Percentiles rank a stretch among this genome's conserved stretches.
Evolutionary conservation across 106 monocot species (phyloP).

Genomic region (Phalaenopsis equestris): DNA sequence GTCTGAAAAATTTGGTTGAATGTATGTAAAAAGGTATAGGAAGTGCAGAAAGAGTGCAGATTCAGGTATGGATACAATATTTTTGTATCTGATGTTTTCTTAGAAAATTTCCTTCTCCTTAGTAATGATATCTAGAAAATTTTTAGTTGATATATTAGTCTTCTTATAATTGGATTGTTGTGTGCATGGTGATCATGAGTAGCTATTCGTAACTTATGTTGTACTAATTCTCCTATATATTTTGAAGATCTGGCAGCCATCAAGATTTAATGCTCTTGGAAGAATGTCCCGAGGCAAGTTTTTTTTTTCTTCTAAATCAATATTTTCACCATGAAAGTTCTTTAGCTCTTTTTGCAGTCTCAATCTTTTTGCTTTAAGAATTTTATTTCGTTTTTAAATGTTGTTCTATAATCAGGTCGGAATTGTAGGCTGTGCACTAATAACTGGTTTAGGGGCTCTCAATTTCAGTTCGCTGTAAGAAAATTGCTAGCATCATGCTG

Average conservation of each 20-base stretch:
- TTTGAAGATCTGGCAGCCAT: constrained; percentile 5
- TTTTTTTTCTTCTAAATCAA: neutral
- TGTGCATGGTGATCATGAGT: neutral
- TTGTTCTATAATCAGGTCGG: constrained; percentile 4
- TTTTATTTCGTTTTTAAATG: neutral
- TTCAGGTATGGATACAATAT: too few species aligned
- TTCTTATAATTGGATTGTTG: neutral
- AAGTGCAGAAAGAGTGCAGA: too few species aligned
- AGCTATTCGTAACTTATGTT: neutral
- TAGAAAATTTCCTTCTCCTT: too few species aligned
- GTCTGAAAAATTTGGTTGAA: too few species aligned
- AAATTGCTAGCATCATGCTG: constrained; percentile 19
- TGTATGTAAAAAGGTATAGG: too few species aligned
- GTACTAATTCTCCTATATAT: neutral
- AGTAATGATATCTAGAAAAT: too few species aligned
- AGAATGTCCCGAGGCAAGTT: constrained; percentile 21
- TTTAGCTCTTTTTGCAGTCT: neutral
- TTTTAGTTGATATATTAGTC: too few species aligned
- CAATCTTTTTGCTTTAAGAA: neutral
- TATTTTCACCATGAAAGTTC: neutral
- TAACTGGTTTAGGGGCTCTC: neutral
- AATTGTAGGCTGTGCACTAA: constrained; percentile 16
- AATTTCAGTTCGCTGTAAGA: constrained; percentile 12
- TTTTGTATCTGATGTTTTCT: too few species aligned
- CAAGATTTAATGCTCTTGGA: constrained; percentile 15